Percentiles rank a stretch among this genome's conserved stretches.
These are phyloP conservation scores for Suillus subaureus DNA, from an alignment of 768 basidiomycete species.

Conservation along the genomic window DNA sequence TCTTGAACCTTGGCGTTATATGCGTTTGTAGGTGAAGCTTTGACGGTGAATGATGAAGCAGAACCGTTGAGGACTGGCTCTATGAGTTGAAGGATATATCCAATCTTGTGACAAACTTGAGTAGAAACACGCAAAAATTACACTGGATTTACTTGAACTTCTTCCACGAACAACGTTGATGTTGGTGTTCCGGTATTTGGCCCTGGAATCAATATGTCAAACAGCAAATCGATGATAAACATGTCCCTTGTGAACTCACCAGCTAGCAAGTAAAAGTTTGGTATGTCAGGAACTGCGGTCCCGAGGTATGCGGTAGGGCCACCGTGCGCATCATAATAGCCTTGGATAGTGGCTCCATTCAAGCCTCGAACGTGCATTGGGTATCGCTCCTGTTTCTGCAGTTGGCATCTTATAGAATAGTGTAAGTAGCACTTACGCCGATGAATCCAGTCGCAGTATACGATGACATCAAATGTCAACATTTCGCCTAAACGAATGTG, in stretches of 20 bases:
- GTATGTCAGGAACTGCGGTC: slow-evolving; percentile 37
- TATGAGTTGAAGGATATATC: slow-evolving; percentile 32
- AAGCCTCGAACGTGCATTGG: slow-evolving; percentile 27
- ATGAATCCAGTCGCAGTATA: slow-evolving; percentile 37
- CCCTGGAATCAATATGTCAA: slow-evolving; percentile 13
- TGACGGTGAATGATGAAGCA: slow-evolving; percentile 26
- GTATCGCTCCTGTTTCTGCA: slow-evolving; percentile 20
- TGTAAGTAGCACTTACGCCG: slow-evolving; percentile 19
- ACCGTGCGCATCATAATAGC: slow-evolving; percentile 30
- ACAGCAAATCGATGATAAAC: not conserved
- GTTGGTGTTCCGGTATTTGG: slow-evolving; percentile 30
- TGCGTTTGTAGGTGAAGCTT: slow-evolving; percentile 24
- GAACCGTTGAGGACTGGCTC: slow-evolving; percentile 28
- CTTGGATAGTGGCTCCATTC: slow-evolving; percentile 24
- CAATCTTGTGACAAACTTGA: slow-evolving; percentile 19
- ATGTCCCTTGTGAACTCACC: slow-evolving; percentile 20
- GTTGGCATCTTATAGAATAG: not conserved
- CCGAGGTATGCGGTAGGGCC: slow-evolving; percentile 39
- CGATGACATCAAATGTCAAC: slow-evolving; percentile 35
- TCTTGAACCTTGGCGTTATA: slow-evolving; percentile 28
- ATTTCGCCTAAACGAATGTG: slow-evolving; percentile 20
- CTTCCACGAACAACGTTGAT: slow-evolving; percentile 31
- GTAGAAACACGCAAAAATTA: not conserved
- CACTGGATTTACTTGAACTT: slow-evolving; percentile 25
- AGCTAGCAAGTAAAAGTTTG: slow-evolving; percentile 36